A percentile compares a stretch with the other conserved stretches of the same genome.
Evolutionary conservation across 2,329 filamentous ascomycete genomes (phyloP).

Genomic region (Celoporthe dispersa): DNA sequence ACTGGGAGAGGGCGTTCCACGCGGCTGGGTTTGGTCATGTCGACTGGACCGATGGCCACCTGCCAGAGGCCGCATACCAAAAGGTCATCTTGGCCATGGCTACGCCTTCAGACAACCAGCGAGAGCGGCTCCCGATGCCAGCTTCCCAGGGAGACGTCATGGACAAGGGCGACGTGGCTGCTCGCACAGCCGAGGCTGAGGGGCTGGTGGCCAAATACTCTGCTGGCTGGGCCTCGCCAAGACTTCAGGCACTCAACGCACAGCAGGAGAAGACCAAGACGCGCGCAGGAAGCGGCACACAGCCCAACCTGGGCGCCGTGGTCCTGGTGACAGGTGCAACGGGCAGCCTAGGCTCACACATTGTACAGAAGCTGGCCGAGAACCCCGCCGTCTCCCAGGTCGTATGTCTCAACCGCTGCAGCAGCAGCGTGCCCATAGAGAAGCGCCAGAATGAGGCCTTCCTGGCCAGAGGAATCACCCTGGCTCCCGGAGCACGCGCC

Average conservation of each 20-base stretch:
- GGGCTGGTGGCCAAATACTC: constrained; percentile 8
- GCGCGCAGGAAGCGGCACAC: no score
- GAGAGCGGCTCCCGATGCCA: not conserved
- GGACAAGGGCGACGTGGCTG: not conserved
- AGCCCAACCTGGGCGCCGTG: no score
- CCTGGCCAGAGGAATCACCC: constrained; percentile 18
- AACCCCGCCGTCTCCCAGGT: constrained; percentile 36
- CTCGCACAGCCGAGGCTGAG: constrained; percentile 9
- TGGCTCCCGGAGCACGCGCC: constrained; percentile 13
- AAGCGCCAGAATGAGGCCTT: constrained; percentile 41
- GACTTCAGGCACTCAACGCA: no score
- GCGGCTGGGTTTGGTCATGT: constrained; percentile 37
- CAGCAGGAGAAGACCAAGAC: no score
- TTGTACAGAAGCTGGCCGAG: constrained; percentile 38
- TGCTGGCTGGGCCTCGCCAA: not conserved
- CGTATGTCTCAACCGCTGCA: constrained; percentile 52
- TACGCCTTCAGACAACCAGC: not conserved
- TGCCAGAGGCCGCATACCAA: not conserved
- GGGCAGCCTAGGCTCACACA: constrained; percentile 44
- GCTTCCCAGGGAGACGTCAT: no score
- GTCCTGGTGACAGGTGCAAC: constrained; percentile 46
- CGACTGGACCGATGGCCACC: constrained; percentile 38
- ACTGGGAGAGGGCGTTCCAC: constrained; percentile 35
- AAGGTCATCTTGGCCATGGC: constrained; percentile 17
- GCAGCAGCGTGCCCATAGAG: constrained; percentile 30